Evolutionary conservation across 208 protist genomes (phyloP).

Genomic region (Lotmaria passim): DNA sequence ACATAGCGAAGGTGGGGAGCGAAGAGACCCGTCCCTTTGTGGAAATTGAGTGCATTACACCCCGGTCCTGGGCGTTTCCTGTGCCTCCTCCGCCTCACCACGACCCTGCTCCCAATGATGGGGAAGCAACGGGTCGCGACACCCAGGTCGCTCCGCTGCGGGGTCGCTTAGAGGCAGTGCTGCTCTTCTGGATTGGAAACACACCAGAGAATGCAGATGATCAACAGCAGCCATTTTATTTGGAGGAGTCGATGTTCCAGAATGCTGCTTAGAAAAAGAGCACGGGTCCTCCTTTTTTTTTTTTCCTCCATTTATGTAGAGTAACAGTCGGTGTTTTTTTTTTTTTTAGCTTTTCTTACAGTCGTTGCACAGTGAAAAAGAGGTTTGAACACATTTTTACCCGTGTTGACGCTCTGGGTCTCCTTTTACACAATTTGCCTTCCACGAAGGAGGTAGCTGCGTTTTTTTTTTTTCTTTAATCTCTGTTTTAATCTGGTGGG

Average conservation of each 20-base stretch:
- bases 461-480: too few species aligned
- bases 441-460: too few species aligned
- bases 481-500: too few species aligned
- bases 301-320: not conserved
- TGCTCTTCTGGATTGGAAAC: conserved; percentile 90
- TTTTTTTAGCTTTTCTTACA: too few species aligned
- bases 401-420: too few species aligned
- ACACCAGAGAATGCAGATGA: conserved; percentile 45
- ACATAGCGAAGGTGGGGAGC: not conserved
- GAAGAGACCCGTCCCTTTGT: conserved; percentile 20
- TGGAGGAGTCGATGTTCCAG: conserved; percentile 36
- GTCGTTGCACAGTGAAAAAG: too few species aligned
- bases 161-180: conserved; percentile 41
- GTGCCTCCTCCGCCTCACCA: conserved; percentile 3
- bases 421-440: too few species aligned
- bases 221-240: conserved; percentile 67
- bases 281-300: conserved; percentile 6
- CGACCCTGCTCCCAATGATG: too few species aligned
- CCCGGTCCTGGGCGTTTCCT: conserved; percentile 19
- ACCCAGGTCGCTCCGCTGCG: conserved; percentile 16
- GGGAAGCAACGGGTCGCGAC: too few species aligned
- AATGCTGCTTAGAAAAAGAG: not conserved
- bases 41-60: conserved; percentile 27
- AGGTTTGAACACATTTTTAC: too few species aligned
- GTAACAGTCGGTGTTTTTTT: not conserved